Conservation (phyloP, 495 filamentous ascomycete genomes). For the Diplogelasinospora grovesii region DNA sequence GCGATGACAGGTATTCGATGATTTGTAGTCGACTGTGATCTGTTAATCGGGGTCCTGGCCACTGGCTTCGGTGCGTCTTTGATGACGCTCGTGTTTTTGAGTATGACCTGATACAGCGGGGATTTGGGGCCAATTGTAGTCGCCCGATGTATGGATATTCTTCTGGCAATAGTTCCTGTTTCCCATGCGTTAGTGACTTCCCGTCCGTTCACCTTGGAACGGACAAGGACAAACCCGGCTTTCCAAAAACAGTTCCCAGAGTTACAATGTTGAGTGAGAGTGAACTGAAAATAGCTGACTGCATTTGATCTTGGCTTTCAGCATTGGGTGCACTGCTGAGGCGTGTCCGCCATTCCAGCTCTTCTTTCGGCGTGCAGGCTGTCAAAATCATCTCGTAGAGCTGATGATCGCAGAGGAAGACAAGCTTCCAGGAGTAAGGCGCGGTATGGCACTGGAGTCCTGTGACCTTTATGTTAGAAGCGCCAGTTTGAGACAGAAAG, state of each 20-base stretch:
- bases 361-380: slow-evolving; percentile 78
- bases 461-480: slow-evolving; percentile 30
- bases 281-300: slow-evolving; percentile 47
- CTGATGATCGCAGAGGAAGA: slow-evolving; percentile 70
- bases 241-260: slow-evolving; percentile 67
- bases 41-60: slow-evolving; percentile 47
- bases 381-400: slow-evolving; percentile 82
- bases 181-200: slow-evolving; percentile 9
- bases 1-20: slow-evolving; percentile 53
- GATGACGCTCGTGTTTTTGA: slow-evolving; percentile 77
- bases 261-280: slow-evolving; percentile 63
- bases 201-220: background rate
- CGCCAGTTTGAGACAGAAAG: background rate
- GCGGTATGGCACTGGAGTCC: slow-evolving; percentile 82
- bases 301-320: slow-evolving; percentile 36
- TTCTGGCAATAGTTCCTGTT: slow-evolving; percentile 61
- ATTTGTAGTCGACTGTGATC: slow-evolving; percentile 65
- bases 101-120: slow-evolving; percentile 66
- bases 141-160: slow-evolving; percentile 74
- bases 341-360: slow-evolving; percentile 63
- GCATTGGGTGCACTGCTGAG: slow-evolving; percentile 35
- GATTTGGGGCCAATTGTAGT: slow-evolving; percentile 58
- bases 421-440: slow-evolving; percentile 87
- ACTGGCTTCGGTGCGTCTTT: slow-evolving; percentile 42
- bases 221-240: slow-evolving; percentile 39